Base-by-base conservation (phyloP, 495 filamentous ascomycete species). In the Aspergillus homomorphus region DNA sequence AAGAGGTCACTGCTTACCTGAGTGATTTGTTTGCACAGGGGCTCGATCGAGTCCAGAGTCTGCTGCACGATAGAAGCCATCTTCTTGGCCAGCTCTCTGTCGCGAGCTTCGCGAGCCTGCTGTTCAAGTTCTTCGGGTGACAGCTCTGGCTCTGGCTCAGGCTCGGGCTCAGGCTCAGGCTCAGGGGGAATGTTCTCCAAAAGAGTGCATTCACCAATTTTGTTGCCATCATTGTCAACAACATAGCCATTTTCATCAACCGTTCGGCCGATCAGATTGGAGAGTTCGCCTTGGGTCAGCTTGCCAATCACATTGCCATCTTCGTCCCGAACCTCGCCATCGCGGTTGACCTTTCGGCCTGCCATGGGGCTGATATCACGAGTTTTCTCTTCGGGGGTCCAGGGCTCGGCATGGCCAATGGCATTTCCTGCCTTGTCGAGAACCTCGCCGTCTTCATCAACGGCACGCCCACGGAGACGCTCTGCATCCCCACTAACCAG, bases 221-320 rank as follows among this genome's bases (percentile, higher is more conserved):
- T 82, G 55, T 85, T 86, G 60, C 86, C 87, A 68, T 91, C 89
- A 59, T 80, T 77, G 69, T 92, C 87, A 50, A 89, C 69, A 7
- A 92, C 86, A 67, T 90, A 88, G 24, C 87, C 88, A 58, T 90
- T 85, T 43, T 90, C 87, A 63, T 92, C 88, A 54, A 92, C 85
- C 67, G 87, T 84, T 64, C 87, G 84, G 43, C 89, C 89, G 15
- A 82, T 74, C 54, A 87, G 87, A 44, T 83, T 77, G 16, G 74
- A 76, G n/a, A 89, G 74, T 38, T 89, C 77, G 49, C 89, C 89
- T 8, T 82, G 81, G 3, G 87, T 91, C 22, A 92, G 80, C 66
- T 82, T 84, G 50, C 87, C 89, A 60, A 91, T 83, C 33, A 91
- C 54, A 61, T 91, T 85, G 41, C 89, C 89, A 59, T 90, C 83